phyloP scores from a whole-genome alignment of 805 yeast species.

The Lipomyces sp. region DNA sequence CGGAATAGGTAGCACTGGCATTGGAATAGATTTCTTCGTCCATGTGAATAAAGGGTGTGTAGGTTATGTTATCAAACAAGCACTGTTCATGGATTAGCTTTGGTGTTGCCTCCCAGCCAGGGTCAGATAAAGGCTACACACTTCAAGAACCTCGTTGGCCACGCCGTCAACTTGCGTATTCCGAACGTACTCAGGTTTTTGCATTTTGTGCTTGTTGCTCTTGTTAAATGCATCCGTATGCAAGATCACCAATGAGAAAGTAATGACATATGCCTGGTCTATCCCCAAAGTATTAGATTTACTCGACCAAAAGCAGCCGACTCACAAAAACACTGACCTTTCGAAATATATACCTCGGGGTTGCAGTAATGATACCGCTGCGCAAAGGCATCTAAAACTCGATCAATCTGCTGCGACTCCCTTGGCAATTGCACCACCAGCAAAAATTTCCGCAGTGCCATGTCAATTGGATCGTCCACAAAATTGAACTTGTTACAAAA shows the following conservation, averaged over 20 bases:
- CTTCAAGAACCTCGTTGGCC: conserved; percentile 47
- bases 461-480: conserved; percentile 61
- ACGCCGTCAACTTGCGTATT: conserved; percentile 49
- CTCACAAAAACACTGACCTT: conserved; percentile 9
- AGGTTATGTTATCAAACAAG: conserved; percentile 69
- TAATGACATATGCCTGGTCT: conserved; percentile 65
- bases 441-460: conserved; percentile 64
- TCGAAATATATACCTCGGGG: conserved; percentile 45
- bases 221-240: conserved; percentile 77
- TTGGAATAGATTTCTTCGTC: conserved; percentile 44
- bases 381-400: conserved; percentile 64
- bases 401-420: conserved; percentile 78
- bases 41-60: conserved; percentile 58
- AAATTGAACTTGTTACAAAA: conserved; percentile 54
- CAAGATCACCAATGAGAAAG: conserved; percentile 68
- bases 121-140: conserved; percentile 46
- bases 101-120: conserved; percentile 40
- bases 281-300: conserved; percentile 28
- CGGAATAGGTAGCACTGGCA: conserved; percentile 15
- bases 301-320: neutral
- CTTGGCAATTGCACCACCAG: conserved; percentile 64
- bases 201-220: conserved; percentile 70
- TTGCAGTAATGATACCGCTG: conserved; percentile 55
- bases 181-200: conserved; percentile 62
- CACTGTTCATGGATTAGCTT: conserved; percentile 49